phyloP scores from a whole-genome alignment of 305 asterid genomes.

The Fraxinus sp. region DNA sequence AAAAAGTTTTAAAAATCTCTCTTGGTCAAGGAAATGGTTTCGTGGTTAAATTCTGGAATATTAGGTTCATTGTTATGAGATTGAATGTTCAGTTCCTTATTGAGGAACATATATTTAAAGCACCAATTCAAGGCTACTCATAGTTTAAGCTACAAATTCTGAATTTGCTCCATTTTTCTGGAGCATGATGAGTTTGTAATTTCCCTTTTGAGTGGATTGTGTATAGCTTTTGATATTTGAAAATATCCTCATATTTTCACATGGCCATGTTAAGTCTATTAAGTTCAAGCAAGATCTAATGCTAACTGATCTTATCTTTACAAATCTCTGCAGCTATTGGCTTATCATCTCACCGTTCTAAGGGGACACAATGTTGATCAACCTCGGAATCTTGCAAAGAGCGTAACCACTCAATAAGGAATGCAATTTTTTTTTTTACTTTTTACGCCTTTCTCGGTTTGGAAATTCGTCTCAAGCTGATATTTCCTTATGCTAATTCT shows the following conservation, averaged over 20 bases:
- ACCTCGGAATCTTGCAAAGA: conserved; percentile 97
- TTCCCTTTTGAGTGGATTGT: background rate
- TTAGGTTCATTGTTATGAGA: background rate
- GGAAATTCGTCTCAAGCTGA: background rate
- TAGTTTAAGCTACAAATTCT: background rate
- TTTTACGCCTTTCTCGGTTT: background rate
- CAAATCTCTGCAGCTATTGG: conserved; percentile 64
- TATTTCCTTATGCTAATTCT: background rate
- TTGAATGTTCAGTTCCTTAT: background rate
- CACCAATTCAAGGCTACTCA: background rate
- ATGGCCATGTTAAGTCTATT: background rate
- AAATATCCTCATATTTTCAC: background rate
- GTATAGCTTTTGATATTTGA: background rate
- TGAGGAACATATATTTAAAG: background rate
- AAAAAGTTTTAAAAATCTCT: background rate
- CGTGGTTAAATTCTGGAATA: background rate
- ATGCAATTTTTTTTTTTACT: background rate
- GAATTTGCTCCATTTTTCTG: background rate
- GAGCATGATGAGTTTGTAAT: background rate
- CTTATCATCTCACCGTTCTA: conserved; percentile 87
- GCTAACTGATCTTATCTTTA: conserved; percentile 9
- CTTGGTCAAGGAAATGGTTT: background rate
- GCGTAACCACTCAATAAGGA: conserved; percentile 87
- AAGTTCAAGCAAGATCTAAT: background rate
- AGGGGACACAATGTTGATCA: conserved; percentile 93